These are phyloP conservation scores for Penicillium hordei DNA, from an alignment of 2,329 filamentous ascomycete species.

Conservation along the genomic window DNA sequence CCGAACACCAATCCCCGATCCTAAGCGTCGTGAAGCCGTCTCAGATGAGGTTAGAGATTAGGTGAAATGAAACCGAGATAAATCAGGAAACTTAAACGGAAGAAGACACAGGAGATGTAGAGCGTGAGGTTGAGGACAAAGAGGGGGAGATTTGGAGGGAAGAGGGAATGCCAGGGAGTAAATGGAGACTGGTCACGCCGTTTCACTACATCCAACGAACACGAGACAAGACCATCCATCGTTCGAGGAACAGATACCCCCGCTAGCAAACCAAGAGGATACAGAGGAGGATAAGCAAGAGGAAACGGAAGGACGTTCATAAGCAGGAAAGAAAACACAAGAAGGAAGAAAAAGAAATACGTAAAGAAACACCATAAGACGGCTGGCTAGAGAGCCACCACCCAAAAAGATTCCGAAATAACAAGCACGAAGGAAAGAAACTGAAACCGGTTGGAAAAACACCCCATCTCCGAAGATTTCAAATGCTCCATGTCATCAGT, in stretches of 20 bases:
- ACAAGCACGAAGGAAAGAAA: conserved; percentile 28
- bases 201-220: conserved; percentile 34
- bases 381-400: conserved; percentile 26
- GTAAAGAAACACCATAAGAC: conserved; percentile 29
- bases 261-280: conserved; percentile 16
- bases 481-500: conserved; percentile 39
- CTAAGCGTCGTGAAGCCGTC: conserved; percentile 26
- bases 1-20: conserved; percentile 29
- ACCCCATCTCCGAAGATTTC: conserved; percentile 40
- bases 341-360: conserved; percentile 23
- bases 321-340: conserved; percentile 21
- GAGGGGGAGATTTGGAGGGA: conserved; percentile 7
- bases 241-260: conserved; percentile 14
- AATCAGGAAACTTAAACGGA: conserved; percentile 24
- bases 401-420: conserved; percentile 44
- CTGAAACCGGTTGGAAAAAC: conserved; percentile 39
- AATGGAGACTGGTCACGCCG: conserved; percentile 27
- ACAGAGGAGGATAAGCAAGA: conserved; percentile 11
- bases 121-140: conserved; percentile 28
- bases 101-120: conserved; percentile 33
- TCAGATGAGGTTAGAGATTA: conserved; percentile 28
- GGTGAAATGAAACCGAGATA: conserved; percentile 30
- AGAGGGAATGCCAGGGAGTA: conserved; percentile 10
- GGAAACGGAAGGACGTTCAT: conserved; percentile 24
- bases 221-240: conserved; percentile 9